Evolutionary conservation across 306 rosid genomes (phyloP).

Genomic region (Corylus heterophylla): DNA sequence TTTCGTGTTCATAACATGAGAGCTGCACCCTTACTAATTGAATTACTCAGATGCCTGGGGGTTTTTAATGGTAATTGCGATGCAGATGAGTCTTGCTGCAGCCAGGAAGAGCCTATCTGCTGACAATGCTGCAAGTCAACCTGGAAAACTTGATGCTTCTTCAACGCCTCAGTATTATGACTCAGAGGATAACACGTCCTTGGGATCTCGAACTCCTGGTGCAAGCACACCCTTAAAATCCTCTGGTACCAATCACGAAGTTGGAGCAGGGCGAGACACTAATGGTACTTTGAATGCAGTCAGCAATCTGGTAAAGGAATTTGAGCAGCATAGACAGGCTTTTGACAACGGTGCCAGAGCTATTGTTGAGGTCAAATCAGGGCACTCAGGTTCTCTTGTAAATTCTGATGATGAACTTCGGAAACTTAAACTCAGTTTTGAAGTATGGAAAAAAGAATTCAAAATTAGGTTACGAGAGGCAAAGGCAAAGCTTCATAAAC

Average conservation of each 20-base stretch:
- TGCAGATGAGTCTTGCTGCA: constrained; percentile 87
- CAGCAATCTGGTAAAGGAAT: constrained; percentile 64
- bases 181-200: constrained; percentile 68
- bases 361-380: constrained; percentile 51
- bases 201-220: constrained; percentile 78
- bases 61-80: constrained; percentile 32
- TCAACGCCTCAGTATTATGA: constrained; percentile 53
- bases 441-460: constrained; percentile 90
- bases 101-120: constrained; percentile 80
- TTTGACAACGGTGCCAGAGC: constrained; percentile 77
- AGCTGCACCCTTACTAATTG: not conserved
- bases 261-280: constrained; percentile 49
- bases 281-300: constrained; percentile 55
- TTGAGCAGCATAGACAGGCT: constrained; percentile 60
- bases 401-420: constrained; percentile 61
- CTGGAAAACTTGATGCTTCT: constrained; percentile 39
- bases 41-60: not conserved
- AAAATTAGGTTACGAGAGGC: constrained; percentile 62
- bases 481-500: constrained; percentile 54
- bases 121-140: constrained; percentile 48
- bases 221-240: constrained; percentile 68
- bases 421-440: constrained; percentile 63
- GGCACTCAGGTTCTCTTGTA: constrained; percentile 28
- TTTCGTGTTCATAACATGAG: not conserved
- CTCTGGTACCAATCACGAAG: constrained; percentile 39